These are phyloP conservation scores for Tulasnella sp. DNA, from an alignment of 768 basidiomycete species.

Conservation along the genomic window DNA sequence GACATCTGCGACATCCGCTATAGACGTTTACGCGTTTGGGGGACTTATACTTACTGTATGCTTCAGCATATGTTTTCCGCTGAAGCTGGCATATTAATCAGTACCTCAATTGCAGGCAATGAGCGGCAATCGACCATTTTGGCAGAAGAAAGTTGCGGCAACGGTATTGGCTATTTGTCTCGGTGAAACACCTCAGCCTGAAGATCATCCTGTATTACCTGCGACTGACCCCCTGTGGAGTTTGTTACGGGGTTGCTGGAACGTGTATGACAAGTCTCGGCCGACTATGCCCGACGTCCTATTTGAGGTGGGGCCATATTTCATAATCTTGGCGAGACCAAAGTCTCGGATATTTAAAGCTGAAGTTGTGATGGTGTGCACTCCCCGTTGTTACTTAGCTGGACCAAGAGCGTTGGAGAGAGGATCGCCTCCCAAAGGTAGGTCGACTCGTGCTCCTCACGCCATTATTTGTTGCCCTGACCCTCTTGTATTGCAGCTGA, in stretches of 20 bases:
- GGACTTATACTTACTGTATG: not conserved
- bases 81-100: too few relatives aligned
- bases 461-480: not conserved
- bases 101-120: not conserved
- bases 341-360: not conserved
- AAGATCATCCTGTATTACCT: not conserved
- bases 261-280: not conserved
- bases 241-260: not conserved
- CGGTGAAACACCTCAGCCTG: not conserved
- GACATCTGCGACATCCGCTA: not conserved
- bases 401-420: not conserved
- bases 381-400: not conserved
- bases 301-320: not conserved
- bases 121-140: not conserved
- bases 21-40: slow-evolving; percentile 4
- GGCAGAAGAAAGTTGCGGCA: not conserved
- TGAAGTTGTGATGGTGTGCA: not conserved
- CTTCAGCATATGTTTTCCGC: not conserved
- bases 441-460: not conserved
- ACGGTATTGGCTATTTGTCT: not conserved
- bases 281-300: not conserved
- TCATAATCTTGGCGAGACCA: not conserved
- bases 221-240: not conserved
- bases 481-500: not conserved
- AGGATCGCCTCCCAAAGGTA: not conserved